Evolutionary conservation across 192 early-diverging fungal genomes (phyloP).

Genomic region (Podila clonocystis): DNA sequence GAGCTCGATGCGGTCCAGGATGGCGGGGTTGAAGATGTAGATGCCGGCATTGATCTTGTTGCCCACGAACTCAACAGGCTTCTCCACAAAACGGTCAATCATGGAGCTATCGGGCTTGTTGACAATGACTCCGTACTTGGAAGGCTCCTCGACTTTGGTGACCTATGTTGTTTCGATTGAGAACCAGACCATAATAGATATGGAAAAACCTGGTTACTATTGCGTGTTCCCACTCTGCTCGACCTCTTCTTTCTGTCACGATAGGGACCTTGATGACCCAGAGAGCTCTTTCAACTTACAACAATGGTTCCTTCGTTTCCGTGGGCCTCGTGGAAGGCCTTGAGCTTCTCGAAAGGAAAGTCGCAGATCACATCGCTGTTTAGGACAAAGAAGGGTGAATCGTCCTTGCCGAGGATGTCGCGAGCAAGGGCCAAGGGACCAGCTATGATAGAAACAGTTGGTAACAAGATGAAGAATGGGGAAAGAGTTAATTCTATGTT

Average conservation of each 20-base stretch:
- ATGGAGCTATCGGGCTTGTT: slow-evolving; percentile 73
- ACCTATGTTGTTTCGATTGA: slow-evolving; percentile 55
- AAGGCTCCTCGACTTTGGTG: slow-evolving; percentile 97
- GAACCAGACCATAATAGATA: background rate
- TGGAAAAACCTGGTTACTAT: background rate
- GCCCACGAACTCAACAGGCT: slow-evolving; percentile 93
- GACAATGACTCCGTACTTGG: slow-evolving; percentile 99
- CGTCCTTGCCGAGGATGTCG: slow-evolving; percentile 91
- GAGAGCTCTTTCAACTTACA: slow-evolving; percentile 42
- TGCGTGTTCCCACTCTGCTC: too few species aligned
- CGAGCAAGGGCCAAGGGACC: slow-evolving; percentile 96
- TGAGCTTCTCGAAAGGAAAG: slow-evolving; percentile 92
- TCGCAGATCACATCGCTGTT: slow-evolving; percentile 99
- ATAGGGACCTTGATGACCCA: too few species aligned
- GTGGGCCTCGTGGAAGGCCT: slow-evolving; percentile 91
- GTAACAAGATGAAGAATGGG: too few species aligned
- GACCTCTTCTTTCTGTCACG: too few species aligned
- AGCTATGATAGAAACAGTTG: slow-evolving; percentile 33
- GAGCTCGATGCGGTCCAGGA: slow-evolving; percentile 92
- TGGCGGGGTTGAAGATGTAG: slow-evolving; percentile 94
- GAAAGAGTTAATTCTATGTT: too few species aligned
- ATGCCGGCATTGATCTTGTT: slow-evolving; percentile 99
- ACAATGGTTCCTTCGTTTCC: slow-evolving; percentile 97
- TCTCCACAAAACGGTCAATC: slow-evolving; percentile 98
- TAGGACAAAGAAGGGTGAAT: slow-evolving; percentile 97